These are phyloP conservation scores for Ogataea paradorogensis DNA, from an alignment of 805 yeast species.

Conservation along the genomic window DNA sequence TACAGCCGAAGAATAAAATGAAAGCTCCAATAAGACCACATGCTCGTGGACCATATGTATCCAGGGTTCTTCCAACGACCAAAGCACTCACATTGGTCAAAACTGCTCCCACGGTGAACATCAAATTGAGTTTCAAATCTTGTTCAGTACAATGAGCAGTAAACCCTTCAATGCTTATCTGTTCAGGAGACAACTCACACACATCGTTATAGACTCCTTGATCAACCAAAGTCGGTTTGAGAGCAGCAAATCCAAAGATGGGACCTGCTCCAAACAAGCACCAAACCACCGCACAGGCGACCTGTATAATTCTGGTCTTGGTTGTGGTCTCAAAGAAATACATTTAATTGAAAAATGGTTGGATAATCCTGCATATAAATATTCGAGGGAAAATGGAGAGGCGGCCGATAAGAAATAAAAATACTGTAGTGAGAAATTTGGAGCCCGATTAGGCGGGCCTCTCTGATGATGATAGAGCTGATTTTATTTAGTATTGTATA, in stretches of 20 bases:
- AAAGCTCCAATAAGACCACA: conserved; percentile 53
- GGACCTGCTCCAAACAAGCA: conserved; percentile 57
- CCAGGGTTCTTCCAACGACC: conserved; percentile 47
- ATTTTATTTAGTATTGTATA: no score
- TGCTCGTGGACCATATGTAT: conserved; percentile 48
- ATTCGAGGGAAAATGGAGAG: conserved; percentile 1
- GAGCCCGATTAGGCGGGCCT: no score
- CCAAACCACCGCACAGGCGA: conserved; percentile 51
- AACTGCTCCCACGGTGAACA: conserved; percentile 58
- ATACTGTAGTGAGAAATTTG: background rate
- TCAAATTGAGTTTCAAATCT: conserved; percentile 54
- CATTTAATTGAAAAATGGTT: conserved; percentile 18
- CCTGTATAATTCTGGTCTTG: conserved; percentile 39
- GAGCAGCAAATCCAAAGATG: conserved; percentile 58
- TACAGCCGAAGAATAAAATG: conserved; percentile 44
- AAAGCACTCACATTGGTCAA: conserved; percentile 54
- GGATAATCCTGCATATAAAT: background rate
- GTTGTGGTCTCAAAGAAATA: conserved; percentile 31
- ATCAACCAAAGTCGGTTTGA: conserved; percentile 49
- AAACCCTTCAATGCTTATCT: conserved; percentile 23
- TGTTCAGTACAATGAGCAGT: conserved; percentile 48
- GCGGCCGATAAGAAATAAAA: conserved; percentile 1
- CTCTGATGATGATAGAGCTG: no score
- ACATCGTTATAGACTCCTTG: conserved; percentile 45
- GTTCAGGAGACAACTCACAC: conserved; percentile 32